Evolutionary conservation across 139 green algal genomes (phyloP).

Genomic region (Edaphochlamys debaryana): DNA sequence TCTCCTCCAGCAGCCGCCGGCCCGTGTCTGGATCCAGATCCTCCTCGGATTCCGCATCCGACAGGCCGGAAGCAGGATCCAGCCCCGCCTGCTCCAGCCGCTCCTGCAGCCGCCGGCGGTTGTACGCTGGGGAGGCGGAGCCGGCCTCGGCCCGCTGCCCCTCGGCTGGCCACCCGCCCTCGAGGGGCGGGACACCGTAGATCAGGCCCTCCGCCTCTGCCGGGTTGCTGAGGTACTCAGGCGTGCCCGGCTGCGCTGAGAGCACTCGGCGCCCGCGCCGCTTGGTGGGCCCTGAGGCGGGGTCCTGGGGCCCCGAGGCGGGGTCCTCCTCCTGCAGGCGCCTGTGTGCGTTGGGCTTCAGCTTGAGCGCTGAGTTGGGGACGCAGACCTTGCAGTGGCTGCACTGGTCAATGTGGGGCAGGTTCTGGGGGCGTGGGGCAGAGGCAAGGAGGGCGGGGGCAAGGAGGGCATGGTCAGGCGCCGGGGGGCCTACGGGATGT

Average conservation of each 20-base stretch:
- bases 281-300: too few species aligned
- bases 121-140: background rate
- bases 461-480: too few species aligned
- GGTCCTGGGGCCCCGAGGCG: too few species aligned
- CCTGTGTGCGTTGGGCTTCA: background rate
- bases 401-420: constrained; percentile 51
- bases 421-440: constrained; percentile 32
- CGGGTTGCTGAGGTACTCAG: background rate
- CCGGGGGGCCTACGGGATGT: too few species aligned
- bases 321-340: background rate
- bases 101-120: background rate
- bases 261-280: background rate
- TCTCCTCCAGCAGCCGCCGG: background rate
- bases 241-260: too few species aligned
- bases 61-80: too few species aligned
- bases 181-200: constrained; percentile 1
- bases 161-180: background rate
- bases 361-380: constrained; percentile 17
- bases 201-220: constrained; percentile 34
- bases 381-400: constrained; percentile 48
- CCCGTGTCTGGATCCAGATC: background rate
- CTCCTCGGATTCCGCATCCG: background rate
- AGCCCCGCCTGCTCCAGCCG: background rate
- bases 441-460: background rate
- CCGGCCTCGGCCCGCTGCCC: background rate